Base-by-base conservation (phyloP, 2,329 filamentous ascomycete genomes). In the Blastomyces parvus region DNA sequence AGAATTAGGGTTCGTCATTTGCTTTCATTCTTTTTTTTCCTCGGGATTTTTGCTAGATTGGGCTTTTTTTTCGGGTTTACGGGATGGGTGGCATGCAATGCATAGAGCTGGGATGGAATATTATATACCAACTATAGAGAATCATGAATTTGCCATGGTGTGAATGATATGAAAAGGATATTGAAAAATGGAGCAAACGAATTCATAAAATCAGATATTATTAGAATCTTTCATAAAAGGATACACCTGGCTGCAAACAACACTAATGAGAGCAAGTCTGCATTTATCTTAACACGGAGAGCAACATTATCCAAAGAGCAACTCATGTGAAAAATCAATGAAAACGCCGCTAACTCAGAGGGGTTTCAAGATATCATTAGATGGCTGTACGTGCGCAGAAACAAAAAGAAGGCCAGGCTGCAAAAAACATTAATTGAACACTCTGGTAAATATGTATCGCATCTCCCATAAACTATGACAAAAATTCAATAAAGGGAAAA, bases 1-100 rank as follows among this genome's bases (percentile, higher is more conserved):
- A 72, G 65, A 68, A 64, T 42, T 65, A 63, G 27, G n/a, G 59
- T 38, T 42, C n/a, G n/a, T n/a, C n/a, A 46, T 63, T 52, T n/a
- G 2, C 14, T 33, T 19, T 59, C n/a, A 1, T 13, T 3, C 8
- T 40, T 48, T 19, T 19, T 19, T 33, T n/a, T 22, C 44, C 19
- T 40, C 13, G 2, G 6, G 3, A 7, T 46, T 25, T 59, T 40
- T 27, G 25, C 50, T 38, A 13, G 27, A 27, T 42, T 17, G 8
- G 9, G 19, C 38, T 9, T 48, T 44, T 52, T 59, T 46, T 17
- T 53, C 27, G 22, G 44, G 3, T 38, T 58, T 44, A 40, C 25
- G 48, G 25, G 5, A 52, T 30, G 48, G 22, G 25, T 19, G 5
- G 14, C 25, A 30, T 52, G 14, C 48, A 52, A 30, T 52, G 7